These are phyloP conservation scores for Phycomyces nitens DNA, from an alignment of 192 early-diverging fungal genomes.

Conservation along the genomic window DNA sequence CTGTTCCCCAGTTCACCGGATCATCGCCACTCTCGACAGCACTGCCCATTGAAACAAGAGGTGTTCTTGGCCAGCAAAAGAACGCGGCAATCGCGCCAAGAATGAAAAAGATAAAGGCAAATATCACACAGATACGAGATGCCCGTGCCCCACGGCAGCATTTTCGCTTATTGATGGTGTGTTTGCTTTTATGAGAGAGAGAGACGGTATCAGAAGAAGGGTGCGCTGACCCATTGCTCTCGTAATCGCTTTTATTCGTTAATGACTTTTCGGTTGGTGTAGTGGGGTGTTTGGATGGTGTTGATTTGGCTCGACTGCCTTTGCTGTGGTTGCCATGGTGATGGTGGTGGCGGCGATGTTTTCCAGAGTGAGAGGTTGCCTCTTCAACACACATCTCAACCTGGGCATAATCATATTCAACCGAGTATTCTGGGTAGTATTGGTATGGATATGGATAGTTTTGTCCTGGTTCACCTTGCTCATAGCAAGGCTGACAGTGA, in stretches of 20 bases:
- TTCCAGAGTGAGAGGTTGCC: no score
- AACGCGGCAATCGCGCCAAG: slow-evolving; percentile 13
- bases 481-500: no score
- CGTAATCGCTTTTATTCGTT: neutral
- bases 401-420: no score
- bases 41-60: slow-evolving; percentile 11
- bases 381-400: no score
- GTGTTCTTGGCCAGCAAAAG: slow-evolving; percentile 28
- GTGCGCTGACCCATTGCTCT: neutral
- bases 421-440: no score
- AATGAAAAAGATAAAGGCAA: slow-evolving; percentile 1
- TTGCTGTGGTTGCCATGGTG: no score
- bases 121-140: slow-evolving; percentile 8
- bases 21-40: slow-evolving; percentile 1
- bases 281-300: no score
- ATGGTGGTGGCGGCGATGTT: no score
- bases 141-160: neutral
- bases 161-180: neutral
- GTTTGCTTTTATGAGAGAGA: neutral
- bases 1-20: slow-evolving; percentile 9
- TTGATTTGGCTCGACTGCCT: no score
- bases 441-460: no score
- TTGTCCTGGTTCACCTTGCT: no score
- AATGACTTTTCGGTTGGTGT: no score
- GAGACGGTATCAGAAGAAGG: neutral